phyloP scores from a whole-genome alignment of 1,139 yeast species.

The Hyphopichia fennica region DNA sequence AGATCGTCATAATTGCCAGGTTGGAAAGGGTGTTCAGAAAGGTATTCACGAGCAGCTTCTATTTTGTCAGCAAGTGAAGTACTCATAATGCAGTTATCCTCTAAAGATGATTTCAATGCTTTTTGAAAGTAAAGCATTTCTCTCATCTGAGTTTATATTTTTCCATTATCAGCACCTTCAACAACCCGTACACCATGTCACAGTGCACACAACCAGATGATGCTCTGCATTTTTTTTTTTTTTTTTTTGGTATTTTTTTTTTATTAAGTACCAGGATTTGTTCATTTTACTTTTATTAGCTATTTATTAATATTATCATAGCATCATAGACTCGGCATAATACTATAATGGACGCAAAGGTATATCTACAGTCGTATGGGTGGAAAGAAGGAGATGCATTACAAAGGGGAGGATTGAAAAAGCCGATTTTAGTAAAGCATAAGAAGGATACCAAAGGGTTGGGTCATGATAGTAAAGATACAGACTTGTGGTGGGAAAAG shows the following conservation, averaged over 20 bases:
- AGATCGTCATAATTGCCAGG: conserved; percentile 18
- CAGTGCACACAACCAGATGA: too few species aligned
- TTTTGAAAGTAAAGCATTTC: too few species aligned
- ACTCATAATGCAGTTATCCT: background rate
- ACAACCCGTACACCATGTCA: too few species aligned
- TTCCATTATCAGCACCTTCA: too few species aligned
- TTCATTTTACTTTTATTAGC: too few species aligned
- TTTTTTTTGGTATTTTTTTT: too few species aligned
- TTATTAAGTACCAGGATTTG: too few species aligned
- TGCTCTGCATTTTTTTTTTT: too few species aligned
- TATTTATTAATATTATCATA: too few species aligned
- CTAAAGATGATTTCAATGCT: too few species aligned
- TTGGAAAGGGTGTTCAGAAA: conserved; percentile 15
- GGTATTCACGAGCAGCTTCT: conserved; percentile 2
- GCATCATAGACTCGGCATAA: background rate
- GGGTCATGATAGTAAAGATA: conserved; percentile 67
- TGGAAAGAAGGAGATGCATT: conserved; percentile 93
- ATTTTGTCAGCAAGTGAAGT: conserved; percentile 3
- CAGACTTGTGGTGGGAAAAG: conserved; percentile 97
- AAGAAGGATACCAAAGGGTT: conserved; percentile 89
- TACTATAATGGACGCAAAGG: conserved; percentile 65
- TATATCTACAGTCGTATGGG: conserved; percentile 75
- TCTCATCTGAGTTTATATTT: too few species aligned
- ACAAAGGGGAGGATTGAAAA: conserved; percentile 73
- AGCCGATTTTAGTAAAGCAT: conserved; percentile 86